Conservation (phyloP, 2,329 filamentous ascomycete genomes). For the Talaromyces albobiverticillius region DNA sequence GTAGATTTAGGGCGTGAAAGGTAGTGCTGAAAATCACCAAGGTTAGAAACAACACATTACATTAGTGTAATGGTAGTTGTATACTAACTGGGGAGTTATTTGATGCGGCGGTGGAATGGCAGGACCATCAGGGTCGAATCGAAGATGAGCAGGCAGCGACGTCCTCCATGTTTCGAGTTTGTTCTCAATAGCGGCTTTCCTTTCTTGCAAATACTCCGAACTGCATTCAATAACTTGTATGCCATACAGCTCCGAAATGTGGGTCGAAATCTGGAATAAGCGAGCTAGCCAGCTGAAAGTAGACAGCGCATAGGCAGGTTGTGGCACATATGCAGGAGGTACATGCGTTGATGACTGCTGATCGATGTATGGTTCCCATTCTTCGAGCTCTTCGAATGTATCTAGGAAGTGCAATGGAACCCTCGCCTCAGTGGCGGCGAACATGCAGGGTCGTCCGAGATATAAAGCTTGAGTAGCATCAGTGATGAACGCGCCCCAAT, state of each 20-base stretch:
- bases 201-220: background rate
- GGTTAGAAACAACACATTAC: too few species aligned
- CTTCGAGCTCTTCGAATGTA: constrained; percentile 20
- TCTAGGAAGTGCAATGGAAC: constrained; percentile 19
- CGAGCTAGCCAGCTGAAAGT: constrained; percentile 13
- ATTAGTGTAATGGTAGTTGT: too few species aligned
- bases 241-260: constrained; percentile 14
- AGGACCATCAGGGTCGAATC: constrained; percentile 11
- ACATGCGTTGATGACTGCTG: constrained; percentile 4
- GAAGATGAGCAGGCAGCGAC: background rate
- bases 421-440: constrained; percentile 12
- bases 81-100: constrained; percentile 17
- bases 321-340: background rate
- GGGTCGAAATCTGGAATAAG: constrained; percentile 17
- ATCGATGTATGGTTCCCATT: constrained; percentile 19
- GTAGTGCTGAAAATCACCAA: constrained; percentile 12
- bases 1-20: constrained; percentile 14
- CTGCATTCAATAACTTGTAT: background rate
- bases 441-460: constrained; percentile 17
- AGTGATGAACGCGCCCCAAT: constrained; percentile 22
- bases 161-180: constrained; percentile 10
- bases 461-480: constrained; percentile 20
- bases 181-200: constrained; percentile 4
- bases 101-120: constrained; percentile 16
- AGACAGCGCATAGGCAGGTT: constrained; percentile 9